These are phyloP conservation scores for Plenodomus lindquistii DNA, from an alignment of 2,329 filamentous ascomycete species.

Conservation along the genomic window DNA sequence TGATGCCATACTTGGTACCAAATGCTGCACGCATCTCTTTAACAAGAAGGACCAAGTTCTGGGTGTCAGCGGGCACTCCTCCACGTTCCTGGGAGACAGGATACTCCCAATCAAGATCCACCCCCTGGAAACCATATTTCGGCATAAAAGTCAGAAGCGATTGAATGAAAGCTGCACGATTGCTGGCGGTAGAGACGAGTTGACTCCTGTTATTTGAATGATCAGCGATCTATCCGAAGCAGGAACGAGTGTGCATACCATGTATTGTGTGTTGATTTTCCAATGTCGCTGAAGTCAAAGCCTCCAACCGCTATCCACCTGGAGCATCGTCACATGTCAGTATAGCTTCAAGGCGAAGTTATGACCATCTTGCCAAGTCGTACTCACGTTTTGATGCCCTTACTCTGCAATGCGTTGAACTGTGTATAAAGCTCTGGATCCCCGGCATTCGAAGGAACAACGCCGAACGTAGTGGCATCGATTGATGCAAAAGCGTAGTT, in stretches of 20 bases:
- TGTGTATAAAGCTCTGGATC: constrained; percentile 23
- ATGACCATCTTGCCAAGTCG: constrained; percentile 7
- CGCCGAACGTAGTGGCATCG: constrained; percentile 22
- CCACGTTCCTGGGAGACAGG: constrained; percentile 36
- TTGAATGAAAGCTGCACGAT: constrained; percentile 42
- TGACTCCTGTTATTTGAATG: constrained; percentile 20
- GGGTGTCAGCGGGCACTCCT: constrained; percentile 40
- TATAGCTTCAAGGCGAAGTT: too few relatives aligned
- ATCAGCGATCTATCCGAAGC: too few relatives aligned
- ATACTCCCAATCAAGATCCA: constrained; percentile 53
- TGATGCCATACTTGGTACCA: constrained; percentile 27
- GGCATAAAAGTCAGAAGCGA: constrained; percentile 45
- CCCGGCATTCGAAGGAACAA: constrained; percentile 18
- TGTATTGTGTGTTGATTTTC: too few relatives aligned
- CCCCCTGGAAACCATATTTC: constrained; percentile 49
- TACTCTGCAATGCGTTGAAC: constrained; percentile 39
- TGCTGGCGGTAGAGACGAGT: constrained; percentile 26
- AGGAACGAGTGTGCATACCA: too few relatives aligned
- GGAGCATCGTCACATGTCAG: too few relatives aligned
- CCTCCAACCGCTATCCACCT: too few relatives aligned
- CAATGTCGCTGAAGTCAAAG: constrained; percentile 49
- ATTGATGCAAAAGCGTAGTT: constrained; percentile 31
- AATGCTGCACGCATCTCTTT: constrained; percentile 19
- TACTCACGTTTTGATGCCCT: constrained; percentile 43
- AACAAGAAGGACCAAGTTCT: constrained; percentile 22